Percentiles rank a stretch among this genome's conserved stretches.
Conservation (phyloP, 2,329 filamentous ascomycete species). For the Dothidotthia symphoricarpi region DNA sequence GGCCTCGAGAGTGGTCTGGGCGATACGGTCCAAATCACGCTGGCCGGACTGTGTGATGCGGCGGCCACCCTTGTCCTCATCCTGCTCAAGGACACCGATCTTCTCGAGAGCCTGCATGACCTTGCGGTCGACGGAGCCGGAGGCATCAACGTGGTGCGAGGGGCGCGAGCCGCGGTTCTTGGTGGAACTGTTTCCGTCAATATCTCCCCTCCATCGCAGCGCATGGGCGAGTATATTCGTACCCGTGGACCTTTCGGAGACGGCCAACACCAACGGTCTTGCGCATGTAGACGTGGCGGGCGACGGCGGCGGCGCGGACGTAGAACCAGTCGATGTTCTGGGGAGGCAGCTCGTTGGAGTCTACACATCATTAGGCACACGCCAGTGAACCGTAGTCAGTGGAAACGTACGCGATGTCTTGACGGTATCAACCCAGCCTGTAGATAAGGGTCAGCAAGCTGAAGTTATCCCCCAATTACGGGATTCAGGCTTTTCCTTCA, state of each 20-base stretch:
- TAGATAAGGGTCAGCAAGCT: constrained; percentile 50
- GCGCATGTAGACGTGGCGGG: constrained; percentile 98
- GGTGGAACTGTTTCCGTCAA: constrained; percentile 51
- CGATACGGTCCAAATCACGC: constrained; percentile 90
- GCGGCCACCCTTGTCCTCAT: constrained; percentile 97
- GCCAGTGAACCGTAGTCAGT: background rate
- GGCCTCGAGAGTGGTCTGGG: constrained; percentile 52
- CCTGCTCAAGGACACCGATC: constrained; percentile 96
- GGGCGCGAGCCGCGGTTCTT: constrained; percentile 96
- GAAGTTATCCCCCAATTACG: constrained; percentile 53
- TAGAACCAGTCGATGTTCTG: constrained; percentile 97
- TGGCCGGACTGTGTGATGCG: constrained; percentile 97
- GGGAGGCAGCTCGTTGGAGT: constrained; percentile 94
- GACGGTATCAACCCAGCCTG: constrained; percentile 99
- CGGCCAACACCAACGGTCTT: constrained; percentile 99
- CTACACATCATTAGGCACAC: constrained; percentile 33
- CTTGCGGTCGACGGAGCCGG: constrained; percentile 95
- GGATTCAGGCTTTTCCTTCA: constrained; percentile 53
- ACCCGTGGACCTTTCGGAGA: constrained; percentile 88
- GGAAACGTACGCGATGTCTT: constrained; percentile 70
- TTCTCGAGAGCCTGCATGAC: constrained; percentile 97
- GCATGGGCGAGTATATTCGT: constrained; percentile 6
- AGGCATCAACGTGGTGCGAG: constrained; percentile 93
- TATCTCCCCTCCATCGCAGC: constrained; percentile 1
- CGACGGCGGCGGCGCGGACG: constrained; percentile 87